phyloP scores from a whole-genome alignment of 2,329 filamentous ascomycete species.

The Arthroderma sp. region DNA sequence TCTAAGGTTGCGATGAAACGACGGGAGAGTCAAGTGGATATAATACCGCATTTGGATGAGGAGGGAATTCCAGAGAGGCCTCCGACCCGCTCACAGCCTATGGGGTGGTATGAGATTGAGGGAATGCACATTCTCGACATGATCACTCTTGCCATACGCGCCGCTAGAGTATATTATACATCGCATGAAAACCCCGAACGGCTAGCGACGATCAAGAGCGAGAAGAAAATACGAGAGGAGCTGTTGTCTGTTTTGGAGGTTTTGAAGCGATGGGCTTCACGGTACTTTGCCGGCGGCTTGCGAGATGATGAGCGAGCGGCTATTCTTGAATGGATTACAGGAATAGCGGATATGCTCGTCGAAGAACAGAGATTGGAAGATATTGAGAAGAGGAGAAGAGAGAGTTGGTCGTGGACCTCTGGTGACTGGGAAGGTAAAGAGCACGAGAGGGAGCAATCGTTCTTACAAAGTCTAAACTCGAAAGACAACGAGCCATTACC shows the following conservation, averaged over 20 bases:
- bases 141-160: conserved; percentile 86
- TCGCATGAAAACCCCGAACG: conserved; percentile 77
- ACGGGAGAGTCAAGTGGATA: neutral
- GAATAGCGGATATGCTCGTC: conserved; percentile 62
- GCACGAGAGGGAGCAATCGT: conserved; percentile 65
- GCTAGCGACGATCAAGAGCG: conserved; percentile 73
- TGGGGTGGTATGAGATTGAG: conserved; percentile 73
- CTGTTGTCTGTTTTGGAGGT: conserved; percentile 78
- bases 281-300: conserved; percentile 74
- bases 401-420: conserved; percentile 66
- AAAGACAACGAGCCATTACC: conserved; percentile 46
- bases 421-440: conserved; percentile 66
- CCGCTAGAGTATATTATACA: conserved; percentile 93
- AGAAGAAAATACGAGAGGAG: conserved; percentile 72
- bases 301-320: conserved; percentile 61
- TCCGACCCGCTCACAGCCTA: conserved; percentile 23
- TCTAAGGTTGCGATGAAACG: conserved; percentile 5
- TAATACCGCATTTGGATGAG: conserved; percentile 12
- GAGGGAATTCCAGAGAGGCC: conserved; percentile 23
- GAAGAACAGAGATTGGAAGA: conserved; percentile 67
- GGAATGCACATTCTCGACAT: conserved; percentile 87
- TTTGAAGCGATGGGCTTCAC: conserved; percentile 76
- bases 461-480: conserved; percentile 60
- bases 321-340: conserved; percentile 66
- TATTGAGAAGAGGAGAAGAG: conserved; percentile 56